These are phyloP conservation scores for Centrapalus pauciflorus DNA, from an alignment of 129 eudicot species.

Conservation along the genomic window DNA sequence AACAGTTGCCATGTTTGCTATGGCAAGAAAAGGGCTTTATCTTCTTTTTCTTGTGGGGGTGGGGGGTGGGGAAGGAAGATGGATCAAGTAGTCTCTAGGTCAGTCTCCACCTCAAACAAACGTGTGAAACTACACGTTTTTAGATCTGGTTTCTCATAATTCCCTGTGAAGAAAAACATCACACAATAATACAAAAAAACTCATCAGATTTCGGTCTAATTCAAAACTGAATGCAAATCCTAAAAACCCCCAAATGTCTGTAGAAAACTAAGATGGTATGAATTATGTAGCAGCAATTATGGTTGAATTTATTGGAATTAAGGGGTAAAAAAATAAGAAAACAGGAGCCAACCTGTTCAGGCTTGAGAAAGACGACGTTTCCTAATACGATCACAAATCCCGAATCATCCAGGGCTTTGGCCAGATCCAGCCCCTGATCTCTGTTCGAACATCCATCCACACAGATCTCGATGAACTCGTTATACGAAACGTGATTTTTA, in stretches of 20 bases:
- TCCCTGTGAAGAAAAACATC: slow-evolving; percentile 74
- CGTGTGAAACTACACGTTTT: slow-evolving; percentile 34
- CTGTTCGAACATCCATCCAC: slow-evolving; percentile 27
- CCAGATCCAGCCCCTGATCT: slow-evolving; percentile 55
- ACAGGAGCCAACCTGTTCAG: slow-evolving; percentile 73
- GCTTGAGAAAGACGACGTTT: slow-evolving; percentile 67
- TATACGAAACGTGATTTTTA: slow-evolving; percentile 40
- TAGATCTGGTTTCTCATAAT: slow-evolving; percentile 50
- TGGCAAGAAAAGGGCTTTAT: neutral
- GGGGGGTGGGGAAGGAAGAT: slow-evolving; percentile 18
- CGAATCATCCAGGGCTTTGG: slow-evolving; percentile 76
- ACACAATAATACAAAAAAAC: slow-evolving; percentile 43
- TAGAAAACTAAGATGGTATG: slow-evolving; percentile 6
- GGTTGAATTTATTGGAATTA: neutral
- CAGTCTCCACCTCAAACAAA: slow-evolving; percentile 52
- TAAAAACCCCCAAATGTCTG: slow-evolving; percentile 9
- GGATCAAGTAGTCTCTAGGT: slow-evolving; percentile 26
- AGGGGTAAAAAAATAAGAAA: too few relatives aligned
- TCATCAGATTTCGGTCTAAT: slow-evolving; percentile 58
- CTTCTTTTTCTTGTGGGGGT: slow-evolving; percentile 5
- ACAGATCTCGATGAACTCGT: slow-evolving; percentile 57
- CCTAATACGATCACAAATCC: slow-evolving; percentile 83
- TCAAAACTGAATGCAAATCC: slow-evolving; percentile 10
- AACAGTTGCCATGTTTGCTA: neutral
- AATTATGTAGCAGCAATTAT: slow-evolving; percentile 2